A percentile compares a stretch with the other conserved stretches of the same genome.
Conservation (phyloP, 208 protist genomes). For the Leishmania turanica region DNA sequence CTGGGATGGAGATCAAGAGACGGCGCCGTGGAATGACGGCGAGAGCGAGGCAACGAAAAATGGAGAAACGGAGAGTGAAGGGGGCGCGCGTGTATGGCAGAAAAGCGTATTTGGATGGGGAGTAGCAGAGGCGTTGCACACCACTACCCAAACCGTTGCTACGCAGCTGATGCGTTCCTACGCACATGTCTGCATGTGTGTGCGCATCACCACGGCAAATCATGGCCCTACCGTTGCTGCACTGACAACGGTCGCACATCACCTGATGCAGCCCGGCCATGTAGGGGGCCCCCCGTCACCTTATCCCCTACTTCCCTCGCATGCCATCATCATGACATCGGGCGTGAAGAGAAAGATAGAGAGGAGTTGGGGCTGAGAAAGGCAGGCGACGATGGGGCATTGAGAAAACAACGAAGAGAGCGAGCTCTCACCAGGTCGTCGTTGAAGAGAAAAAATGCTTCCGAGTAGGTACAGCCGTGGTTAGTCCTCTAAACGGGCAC, state of each 20-base stretch:
- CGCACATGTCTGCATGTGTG: background rate
- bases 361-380: background rate
- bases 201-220: background rate
- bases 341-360: background rate
- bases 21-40: background rate
- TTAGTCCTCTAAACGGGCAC: background rate
- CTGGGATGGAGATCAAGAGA: slow-evolving; percentile 14
- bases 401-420: background rate
- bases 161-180: background rate
- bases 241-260: background rate
- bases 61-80: background rate
- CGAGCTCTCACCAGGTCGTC: background rate
- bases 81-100: background rate
- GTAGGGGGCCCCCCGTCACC: background rate
- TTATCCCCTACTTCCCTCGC: background rate
- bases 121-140: background rate
- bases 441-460: background rate
- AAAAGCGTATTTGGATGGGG: background rate
- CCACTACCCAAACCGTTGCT: background rate
- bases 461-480: background rate
- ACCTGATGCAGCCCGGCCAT: background rate
- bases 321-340: background rate
- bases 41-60: background rate
- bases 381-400: background rate
- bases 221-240: background rate